phyloP scores from a whole-genome alignment of 2,329 filamentous ascomycete genomes.

The Colletotrichum theobromicola region DNA sequence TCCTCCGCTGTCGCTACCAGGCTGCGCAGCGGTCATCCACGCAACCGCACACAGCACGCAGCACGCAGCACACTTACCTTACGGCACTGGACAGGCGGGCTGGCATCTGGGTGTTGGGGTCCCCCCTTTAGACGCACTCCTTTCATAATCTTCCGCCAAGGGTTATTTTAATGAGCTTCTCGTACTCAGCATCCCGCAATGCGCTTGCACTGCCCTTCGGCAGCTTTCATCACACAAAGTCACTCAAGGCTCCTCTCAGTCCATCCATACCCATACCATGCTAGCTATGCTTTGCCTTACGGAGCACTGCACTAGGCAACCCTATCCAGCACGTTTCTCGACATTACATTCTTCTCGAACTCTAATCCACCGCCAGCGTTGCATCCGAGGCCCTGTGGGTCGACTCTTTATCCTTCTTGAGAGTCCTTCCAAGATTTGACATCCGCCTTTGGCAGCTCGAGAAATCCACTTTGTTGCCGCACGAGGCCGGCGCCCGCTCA shows the following conservation, averaged over 20 bases:
- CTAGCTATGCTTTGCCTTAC: neutral
- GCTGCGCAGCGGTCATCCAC: neutral
- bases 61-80: neutral
- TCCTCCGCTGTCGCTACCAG: neutral
- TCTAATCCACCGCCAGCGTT: slow-evolving; percentile 9
- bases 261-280: neutral
- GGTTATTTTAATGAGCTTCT: slow-evolving; percentile 22
- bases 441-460: slow-evolving; percentile 8
- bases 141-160: slow-evolving; percentile 20
- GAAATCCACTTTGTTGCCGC: slow-evolving; percentile 16
- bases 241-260: neutral
- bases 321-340: neutral
- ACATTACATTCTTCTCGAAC: slow-evolving; percentile 4
- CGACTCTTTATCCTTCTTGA: neutral
- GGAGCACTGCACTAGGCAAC: slow-evolving; percentile 1
- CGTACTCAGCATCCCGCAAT: slow-evolving; percentile 16
- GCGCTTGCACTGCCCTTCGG: neutral
- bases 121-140: slow-evolving; percentile 12
- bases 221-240: neutral
- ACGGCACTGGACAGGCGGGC: neutral
- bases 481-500: slow-evolving; percentile 1
- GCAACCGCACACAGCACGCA: neutral
- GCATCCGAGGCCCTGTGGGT: slow-evolving; percentile 14
- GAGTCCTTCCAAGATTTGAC: neutral
- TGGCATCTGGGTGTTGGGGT: neutral